Conservation (phyloP, 768 basidiomycete species). For the Hygrophorus pudorinus region DNA sequence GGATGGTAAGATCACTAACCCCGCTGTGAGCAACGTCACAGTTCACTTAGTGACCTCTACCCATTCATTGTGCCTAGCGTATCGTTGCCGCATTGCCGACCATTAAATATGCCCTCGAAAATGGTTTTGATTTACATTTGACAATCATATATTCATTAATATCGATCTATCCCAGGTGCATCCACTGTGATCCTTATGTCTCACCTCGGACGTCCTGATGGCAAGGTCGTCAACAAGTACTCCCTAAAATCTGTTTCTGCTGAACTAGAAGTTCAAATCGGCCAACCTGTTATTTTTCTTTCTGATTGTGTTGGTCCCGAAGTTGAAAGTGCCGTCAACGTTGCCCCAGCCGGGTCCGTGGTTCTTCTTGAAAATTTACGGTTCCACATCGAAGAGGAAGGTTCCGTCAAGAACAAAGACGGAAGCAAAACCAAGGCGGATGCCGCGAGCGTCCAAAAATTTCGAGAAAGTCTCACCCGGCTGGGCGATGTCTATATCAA, state of each 20-base stretch:
- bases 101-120: slow-evolving; percentile 83
- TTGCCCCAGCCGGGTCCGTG: slow-evolving; percentile 53
- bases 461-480: slow-evolving; percentile 79
- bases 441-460: slow-evolving; percentile 64
- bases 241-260: slow-evolving; percentile 80
- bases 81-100: slow-evolving; percentile 96
- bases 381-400: slow-evolving; percentile 98
- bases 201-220: slow-evolving; percentile 95
- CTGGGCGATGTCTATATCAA: slow-evolving; percentile 97
- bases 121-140: slow-evolving; percentile 34
- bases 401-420: slow-evolving; percentile 86
- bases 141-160: slow-evolving; percentile 7
- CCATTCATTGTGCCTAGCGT: slow-evolving; percentile 44
- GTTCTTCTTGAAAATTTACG: slow-evolving; percentile 96
- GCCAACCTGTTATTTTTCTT: slow-evolving; percentile 70
- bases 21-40: slow-evolving; percentile 57
- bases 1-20: slow-evolving; percentile 90
- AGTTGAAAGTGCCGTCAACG: slow-evolving; percentile 68
- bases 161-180: slow-evolving; percentile 48
- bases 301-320: slow-evolving; percentile 80
- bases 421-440: slow-evolving; percentile 94
- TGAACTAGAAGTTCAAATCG: slow-evolving; percentile 69
- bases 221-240: slow-evolving; percentile 81
- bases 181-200: slow-evolving; percentile 89
- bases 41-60: slow-evolving; percentile 7